Evolutionary conservation across 441 rosid genomes (phyloP), one percentile per base, ranked within the genome.

Genomic region (Croton setiger): DNA sequence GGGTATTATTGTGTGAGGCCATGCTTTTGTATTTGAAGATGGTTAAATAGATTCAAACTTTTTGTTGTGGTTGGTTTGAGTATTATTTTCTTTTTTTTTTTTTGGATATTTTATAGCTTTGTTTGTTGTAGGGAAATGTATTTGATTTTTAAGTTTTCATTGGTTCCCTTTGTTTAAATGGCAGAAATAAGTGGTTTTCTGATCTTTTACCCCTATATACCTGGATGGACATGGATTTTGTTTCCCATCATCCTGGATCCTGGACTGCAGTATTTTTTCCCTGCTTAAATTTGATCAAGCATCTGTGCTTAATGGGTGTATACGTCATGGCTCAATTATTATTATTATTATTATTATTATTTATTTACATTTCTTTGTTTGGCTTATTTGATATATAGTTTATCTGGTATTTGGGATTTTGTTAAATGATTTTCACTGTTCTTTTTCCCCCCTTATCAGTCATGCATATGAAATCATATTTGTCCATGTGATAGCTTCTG

Each of bases 1-100:
- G n/a, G n/a, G n/a, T n/a, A n/a, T n/a, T n/a, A n/a, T n/a, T n/a
- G n/a, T n/a, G n/a, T n/a, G n/a, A n/a, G n/a, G n/a, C n/a, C n/a
- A n/a, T n/a, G n/a, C n/a, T n/a, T n/a, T n/a, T n/a, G 36, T 59
- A 64, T 66, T 59, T 66, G 27, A 47, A 27, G 58, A 37, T 27
- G 60, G 61, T 27, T 44, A 37, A 4, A 37, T 37, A 37, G 4
- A 37, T 37, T 37, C 41, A 37, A 37, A 5, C 4, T 14, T 31
- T 53, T 53, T 62, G 43, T 9, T 5, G 1, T 53, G 17, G 4
- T n/a, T 15, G 17, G 13, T 52, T 63, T 33, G 35, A 14, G 48
- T 23, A 20, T 8, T 54, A 27, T 10, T n/a, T n/a, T n/a, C n/a
- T n/a, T n/a, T n/a, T 68, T 59, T 68, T 63, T 13, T 63, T 20